Percentiles rank a stretch among this genome's conserved stretches.
phyloP scores from a whole-genome alignment of 1,284 basidiomycete genomes.

The Pseudozyma sp. region DNA sequence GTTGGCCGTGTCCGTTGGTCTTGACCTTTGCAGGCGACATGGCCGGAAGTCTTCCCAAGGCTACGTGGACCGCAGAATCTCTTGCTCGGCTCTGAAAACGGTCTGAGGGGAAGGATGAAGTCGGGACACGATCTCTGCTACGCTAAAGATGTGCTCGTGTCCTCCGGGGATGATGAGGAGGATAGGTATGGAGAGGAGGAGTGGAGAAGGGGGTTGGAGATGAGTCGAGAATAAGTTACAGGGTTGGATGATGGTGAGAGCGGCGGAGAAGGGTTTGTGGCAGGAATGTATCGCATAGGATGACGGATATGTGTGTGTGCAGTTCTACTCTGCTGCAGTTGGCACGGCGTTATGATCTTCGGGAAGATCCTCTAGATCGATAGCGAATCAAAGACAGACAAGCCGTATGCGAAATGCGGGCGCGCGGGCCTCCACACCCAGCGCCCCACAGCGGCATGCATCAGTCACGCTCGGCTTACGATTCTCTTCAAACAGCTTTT shows the following conservation, averaged over 20 bases:
- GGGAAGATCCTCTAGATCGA: conserved; percentile 34
- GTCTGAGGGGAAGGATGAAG: no score
- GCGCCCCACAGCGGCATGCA: neutral
- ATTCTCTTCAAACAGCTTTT: no score
- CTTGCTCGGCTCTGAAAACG: neutral
- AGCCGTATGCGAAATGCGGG: neutral
- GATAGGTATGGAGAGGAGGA: neutral
- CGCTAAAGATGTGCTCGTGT: no score
- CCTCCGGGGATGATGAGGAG: no score
- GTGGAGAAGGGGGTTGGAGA: neutral
- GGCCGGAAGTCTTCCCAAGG: conserved; percentile 10
- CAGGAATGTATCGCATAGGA: neutral
- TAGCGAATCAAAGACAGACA: conserved; percentile 1
- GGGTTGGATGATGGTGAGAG: neutral
- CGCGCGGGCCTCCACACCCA: conserved; percentile 28
- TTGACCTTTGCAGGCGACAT: conserved; percentile 32
- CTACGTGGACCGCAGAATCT: neutral
- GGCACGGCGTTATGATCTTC: conserved; percentile 25
- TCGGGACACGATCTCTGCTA: no score
- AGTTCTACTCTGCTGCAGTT: neutral
- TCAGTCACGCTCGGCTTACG: neutral
- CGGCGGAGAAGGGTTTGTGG: neutral
- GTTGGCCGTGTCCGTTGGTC: conserved; percentile 26
- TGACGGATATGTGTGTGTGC: neutral
- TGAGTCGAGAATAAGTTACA: neutral